phyloP scores from a whole-genome alignment of 768 basidiomycete genomes.

The Suillus clintonianus region DNA sequence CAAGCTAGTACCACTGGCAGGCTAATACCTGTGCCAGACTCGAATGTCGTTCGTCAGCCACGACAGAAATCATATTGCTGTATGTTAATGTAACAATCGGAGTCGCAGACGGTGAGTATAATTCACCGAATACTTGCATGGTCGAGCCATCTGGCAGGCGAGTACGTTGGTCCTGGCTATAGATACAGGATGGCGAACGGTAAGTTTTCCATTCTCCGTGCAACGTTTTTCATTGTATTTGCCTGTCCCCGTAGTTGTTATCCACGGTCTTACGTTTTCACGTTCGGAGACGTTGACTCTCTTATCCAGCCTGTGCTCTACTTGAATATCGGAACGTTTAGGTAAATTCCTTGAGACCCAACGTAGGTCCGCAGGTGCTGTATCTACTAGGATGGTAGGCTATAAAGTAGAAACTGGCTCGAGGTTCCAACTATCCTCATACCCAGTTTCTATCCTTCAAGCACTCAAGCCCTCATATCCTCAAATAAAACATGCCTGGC shows the following conservation, averaged over 20 bases:
- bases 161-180: not conserved
- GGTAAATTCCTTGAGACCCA: not conserved
- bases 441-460: constrained; percentile 20
- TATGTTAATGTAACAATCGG: not conserved
- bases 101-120: not conserved
- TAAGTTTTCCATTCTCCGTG: not conserved
- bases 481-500: constrained; percentile 16
- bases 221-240: not conserved
- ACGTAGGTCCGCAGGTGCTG: constrained; percentile 1
- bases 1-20: not conserved
- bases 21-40: not conserved
- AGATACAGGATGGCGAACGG: not conserved
- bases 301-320: constrained; percentile 8
- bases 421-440: constrained; percentile 10
- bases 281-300: constrained; percentile 9
- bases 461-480: not conserved
- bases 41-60: not conserved
- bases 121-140: not conserved
- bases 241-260: not conserved
- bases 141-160: not conserved
- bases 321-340: constrained; percentile 20
- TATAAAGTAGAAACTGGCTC: not conserved
- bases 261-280: not conserved
- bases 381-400: not conserved
- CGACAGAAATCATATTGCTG: not conserved